phyloP scores from a whole-genome alignment of 192 early-diverging fungal genomes.

The Rhizoclosmatium sp. region DNA sequence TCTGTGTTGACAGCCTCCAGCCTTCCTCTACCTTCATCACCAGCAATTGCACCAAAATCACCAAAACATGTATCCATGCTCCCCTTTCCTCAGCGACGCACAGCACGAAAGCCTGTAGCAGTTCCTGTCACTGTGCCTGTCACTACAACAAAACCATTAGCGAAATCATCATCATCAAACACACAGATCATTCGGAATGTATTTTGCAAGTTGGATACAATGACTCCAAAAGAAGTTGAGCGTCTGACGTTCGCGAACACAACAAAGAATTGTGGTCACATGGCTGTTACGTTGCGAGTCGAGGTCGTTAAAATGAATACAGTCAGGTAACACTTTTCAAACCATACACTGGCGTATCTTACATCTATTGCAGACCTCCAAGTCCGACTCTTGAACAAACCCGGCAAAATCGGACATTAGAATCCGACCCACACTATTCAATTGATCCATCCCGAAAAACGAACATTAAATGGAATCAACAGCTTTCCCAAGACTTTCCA shows the following conservation, averaged over 20 bases:
- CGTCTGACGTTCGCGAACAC: not conserved
- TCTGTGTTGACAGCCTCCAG: not conserved
- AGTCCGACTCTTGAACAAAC: slow-evolving; percentile 6
- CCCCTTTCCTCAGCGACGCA: not conserved
- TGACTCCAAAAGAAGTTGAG: not conserved
- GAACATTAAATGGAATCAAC: not conserved
- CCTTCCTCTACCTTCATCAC: not conserved
- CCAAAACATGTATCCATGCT: not conserved
- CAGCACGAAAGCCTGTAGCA: not conserved
- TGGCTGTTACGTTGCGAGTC: not conserved
- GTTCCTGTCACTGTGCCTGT: not conserved
- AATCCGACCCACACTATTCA: not conserved
- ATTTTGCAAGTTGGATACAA: slow-evolving; percentile 3
- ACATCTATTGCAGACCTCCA: not conserved
- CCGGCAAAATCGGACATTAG: not conserved
- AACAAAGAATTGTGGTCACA: not conserved
- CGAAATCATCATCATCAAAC: not conserved
- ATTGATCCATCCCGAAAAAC: not conserved
- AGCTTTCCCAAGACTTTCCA: not conserved
- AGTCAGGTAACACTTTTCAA: not conserved
- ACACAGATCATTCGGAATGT: too few species aligned
- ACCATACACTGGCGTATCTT: too few species aligned
- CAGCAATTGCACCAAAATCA: not conserved
- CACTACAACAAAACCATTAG: not conserved
- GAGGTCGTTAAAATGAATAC: not conserved